Conservation (phyloP, 306 rosid genomes). For the Cyamopsis tetragonoloba region DNA sequence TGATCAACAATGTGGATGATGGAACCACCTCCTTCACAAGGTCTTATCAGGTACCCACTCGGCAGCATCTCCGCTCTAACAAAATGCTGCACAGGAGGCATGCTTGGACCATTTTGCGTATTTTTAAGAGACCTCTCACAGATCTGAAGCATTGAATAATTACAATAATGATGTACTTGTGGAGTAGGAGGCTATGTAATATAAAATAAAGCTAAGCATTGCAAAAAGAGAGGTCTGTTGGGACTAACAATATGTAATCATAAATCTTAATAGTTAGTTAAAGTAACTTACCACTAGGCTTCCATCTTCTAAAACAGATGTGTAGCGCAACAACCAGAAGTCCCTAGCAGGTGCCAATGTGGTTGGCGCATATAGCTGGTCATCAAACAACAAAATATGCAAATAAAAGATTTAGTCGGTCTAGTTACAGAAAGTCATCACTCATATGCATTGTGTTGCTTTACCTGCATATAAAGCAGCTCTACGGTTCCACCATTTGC, state of each 20-base stretch:
- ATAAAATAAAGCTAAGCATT: background rate
- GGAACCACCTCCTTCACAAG: conserved; percentile 99
- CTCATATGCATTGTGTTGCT: background rate
- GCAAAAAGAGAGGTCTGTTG: background rate
- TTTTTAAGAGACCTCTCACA: conserved; percentile 94
- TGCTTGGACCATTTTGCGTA: conserved; percentile 93
- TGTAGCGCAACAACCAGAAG: conserved; percentile 94
- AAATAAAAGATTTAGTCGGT: background rate
- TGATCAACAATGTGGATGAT: conserved; percentile 95
- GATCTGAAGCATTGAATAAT: conserved; percentile 38
- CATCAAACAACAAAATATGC: conserved; percentile 3
- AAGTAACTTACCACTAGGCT: conserved; percentile 76
- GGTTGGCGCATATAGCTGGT: conserved; percentile 85
- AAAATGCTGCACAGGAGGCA: conserved; percentile 98
- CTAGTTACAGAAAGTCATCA: background rate
- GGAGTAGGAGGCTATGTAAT: background rate
- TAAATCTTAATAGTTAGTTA: background rate
- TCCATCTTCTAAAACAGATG: conserved; percentile 93
- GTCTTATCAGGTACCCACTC: conserved; percentile 87
- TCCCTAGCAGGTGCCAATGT: conserved; percentile 96
- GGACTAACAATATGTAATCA: background rate
- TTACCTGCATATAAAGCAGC: conserved; percentile 98
- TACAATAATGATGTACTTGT: background rate
- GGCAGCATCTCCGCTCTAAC: conserved; percentile 96
- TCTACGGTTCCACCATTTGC: conserved; percentile 97